phyloP scores from a whole-genome alignment of 805 yeast genomes.

The Candida ficus region DNA sequence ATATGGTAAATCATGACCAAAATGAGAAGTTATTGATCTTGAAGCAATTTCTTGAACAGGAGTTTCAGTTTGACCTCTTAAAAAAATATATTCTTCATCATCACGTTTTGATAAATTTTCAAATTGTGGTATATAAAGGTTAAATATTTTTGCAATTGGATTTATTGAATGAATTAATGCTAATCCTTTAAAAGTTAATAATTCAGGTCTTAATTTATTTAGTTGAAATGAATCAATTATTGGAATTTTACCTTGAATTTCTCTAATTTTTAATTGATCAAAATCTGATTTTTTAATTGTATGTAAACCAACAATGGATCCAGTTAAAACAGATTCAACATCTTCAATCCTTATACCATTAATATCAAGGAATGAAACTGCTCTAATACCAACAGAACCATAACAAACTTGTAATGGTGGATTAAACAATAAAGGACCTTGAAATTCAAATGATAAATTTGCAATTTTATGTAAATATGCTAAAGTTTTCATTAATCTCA shows the following conservation, averaged over 20 bases:
- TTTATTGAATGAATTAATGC: slow-evolving; percentile 67
- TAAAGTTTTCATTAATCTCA: slow-evolving; percentile 46
- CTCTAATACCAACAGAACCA: slow-evolving; percentile 33
- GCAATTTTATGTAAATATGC: slow-evolving; percentile 46
- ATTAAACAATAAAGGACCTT: slow-evolving; percentile 31
- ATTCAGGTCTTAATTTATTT: slow-evolving; percentile 3
- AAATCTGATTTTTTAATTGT: slow-evolving; percentile 12
- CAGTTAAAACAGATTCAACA: slow-evolving; percentile 30
- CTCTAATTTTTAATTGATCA: slow-evolving; percentile 11
- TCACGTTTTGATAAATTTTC: slow-evolving; percentile 15
- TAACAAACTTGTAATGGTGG: slow-evolving; percentile 39
- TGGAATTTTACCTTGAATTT: slow-evolving; percentile 21
- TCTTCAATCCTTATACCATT: slow-evolving; percentile 29
- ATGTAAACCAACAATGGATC: slow-evolving; percentile 31
- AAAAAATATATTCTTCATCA: slow-evolving; percentile 33
- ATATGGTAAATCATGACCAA: slow-evolving; percentile 37
- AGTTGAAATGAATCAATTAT: slow-evolving; percentile 13
- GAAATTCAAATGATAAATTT: slow-evolving; percentile 32
- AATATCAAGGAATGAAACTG: slow-evolving; percentile 31
- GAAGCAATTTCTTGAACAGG: slow-evolving; percentile 51
- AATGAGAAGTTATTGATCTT: slow-evolving; percentile 15
- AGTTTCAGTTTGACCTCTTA: slow-evolving; percentile 60
- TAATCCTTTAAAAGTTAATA: slow-evolving; percentile 40
- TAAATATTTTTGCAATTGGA: slow-evolving; percentile 31
- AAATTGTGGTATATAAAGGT: slow-evolving; percentile 49